Percentiles rank a stretch among this genome's conserved stretches.
Evolutionary conservation across 805 yeast species (phyloP).

Genomic region (Ogataea methanolica): DNA sequence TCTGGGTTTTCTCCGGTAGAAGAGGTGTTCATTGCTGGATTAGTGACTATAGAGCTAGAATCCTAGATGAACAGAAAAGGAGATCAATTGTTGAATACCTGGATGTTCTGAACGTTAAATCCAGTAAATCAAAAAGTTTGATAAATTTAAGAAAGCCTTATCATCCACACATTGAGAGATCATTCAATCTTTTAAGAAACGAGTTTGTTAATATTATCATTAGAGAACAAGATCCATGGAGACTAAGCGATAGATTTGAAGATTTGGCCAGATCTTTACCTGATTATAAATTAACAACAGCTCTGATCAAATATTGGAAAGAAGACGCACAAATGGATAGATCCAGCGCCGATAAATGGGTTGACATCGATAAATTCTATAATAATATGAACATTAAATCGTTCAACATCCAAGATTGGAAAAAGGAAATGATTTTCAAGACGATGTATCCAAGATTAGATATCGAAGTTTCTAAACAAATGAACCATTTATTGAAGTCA

Average conservation of each 20-base stretch:
- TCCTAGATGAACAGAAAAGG: constrained; percentile 66
- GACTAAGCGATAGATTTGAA: constrained; percentile 45
- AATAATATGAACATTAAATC: constrained; percentile 31
- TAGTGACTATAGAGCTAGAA: constrained; percentile 78
- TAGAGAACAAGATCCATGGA: constrained; percentile 87
- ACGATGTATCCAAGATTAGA: constrained; percentile 89
- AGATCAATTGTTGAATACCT: constrained; percentile 79
- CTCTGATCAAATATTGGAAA: constrained; percentile 58
- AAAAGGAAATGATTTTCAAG: constrained; percentile 74
- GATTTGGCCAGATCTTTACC: constrained; percentile 60
- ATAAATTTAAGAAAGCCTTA: constrained; percentile 67
- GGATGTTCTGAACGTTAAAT: constrained; percentile 60
- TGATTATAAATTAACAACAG: constrained; percentile 50
- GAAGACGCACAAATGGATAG: constrained; percentile 40
- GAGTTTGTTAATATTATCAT: constrained; percentile 64
- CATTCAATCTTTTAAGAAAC: constrained; percentile 60
- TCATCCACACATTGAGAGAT: constrained; percentile 82
- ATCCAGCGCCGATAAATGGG: constrained; percentile 69
- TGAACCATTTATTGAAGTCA: constrained; percentile 88
- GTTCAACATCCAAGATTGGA: constrained; percentile 54
- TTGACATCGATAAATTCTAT: constrained; percentile 57
- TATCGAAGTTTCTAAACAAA: constrained; percentile 84
- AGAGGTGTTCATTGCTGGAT: constrained; percentile 99
- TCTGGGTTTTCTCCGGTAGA: constrained; percentile 98
- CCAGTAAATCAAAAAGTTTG: constrained; percentile 44